A percentile compares a stretch with the other conserved stretches of the same genome.
phyloP scores from a whole-genome alignment of 1,284 basidiomycete genomes.

The Apiotrichum gracile region DNA sequence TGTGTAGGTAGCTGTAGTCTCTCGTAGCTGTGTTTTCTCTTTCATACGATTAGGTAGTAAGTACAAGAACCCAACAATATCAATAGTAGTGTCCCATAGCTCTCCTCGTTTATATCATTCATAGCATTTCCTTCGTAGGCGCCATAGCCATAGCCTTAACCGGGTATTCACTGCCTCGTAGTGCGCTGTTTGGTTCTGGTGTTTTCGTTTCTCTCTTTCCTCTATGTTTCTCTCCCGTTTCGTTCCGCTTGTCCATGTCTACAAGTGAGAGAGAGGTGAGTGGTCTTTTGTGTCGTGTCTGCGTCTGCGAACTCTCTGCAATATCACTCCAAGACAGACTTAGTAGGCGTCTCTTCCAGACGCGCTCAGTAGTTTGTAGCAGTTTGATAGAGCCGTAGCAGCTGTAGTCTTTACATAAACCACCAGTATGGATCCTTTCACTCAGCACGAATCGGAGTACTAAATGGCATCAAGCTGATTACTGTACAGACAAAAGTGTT shows the following conservation, averaged over 20 bases:
- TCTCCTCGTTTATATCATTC: not conserved
- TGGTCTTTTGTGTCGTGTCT: not conserved
- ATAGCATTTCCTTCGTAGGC: not conserved
- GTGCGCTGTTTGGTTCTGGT: not conserved
- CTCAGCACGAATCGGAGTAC: too few species aligned
- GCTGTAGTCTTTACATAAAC: too few species aligned
- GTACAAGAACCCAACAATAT: not conserved
- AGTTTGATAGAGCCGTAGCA: too few species aligned
- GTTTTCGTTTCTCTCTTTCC: not conserved
- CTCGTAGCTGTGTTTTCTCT: not conserved
- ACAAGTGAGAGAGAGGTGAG: not conserved
- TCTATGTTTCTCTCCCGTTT: not conserved
- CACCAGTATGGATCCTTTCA: too few species aligned
- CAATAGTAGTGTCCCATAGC: not conserved
- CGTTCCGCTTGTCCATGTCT: not conserved
- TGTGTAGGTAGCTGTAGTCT: conserved; percentile 1
- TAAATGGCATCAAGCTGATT: too few species aligned
- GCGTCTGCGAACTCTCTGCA: too few species aligned
- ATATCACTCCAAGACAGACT: too few species aligned
- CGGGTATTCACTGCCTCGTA: not conserved
- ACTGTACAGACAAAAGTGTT: too few species aligned
- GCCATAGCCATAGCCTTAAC: not conserved
- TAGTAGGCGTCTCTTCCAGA: too few species aligned
- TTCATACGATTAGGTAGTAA: conserved; percentile 1
- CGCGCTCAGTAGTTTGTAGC: too few species aligned